Base-by-base conservation (phyloP, 2,329 filamentous ascomycete species). In the Aspergillus flavus region DNA sequence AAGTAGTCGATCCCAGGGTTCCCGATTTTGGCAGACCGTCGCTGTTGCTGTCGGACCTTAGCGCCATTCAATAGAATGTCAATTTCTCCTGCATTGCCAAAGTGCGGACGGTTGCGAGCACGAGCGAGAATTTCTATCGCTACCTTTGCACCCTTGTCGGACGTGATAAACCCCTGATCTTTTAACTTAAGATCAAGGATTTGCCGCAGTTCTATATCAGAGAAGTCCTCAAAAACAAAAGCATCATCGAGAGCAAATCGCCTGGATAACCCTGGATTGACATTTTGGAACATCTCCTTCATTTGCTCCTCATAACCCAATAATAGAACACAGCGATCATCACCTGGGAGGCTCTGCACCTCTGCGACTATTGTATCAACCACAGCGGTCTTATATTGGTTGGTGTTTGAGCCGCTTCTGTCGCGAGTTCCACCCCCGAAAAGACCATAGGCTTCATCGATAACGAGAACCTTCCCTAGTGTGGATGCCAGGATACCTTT, bases 371-470 rank as follows among this genome's bases (percentile, higher is more conserved):
- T 87, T 0, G 89, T 92, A 68, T 93, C 91, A 3, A 93, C 82
- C 1, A 92, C 89, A 0, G 87, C 89, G 0, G 81, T 84, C 72
- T 86, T 89, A 77, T 78, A 93, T 0, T 66, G 63, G 66, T 88
- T 84, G 1, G 77, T 72, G 16, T 80, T 65, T 0, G 59, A 57
- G 1, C 73, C 70, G 1, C 69, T 70, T 2, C 66, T 66, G n/a
- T 69, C 69, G 0, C 71, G 74, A 2, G 57, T 64, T 2, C 68
- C 72, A 7, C 74, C 73, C 0, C 79, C 79, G 1, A 78, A 85
- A 0, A 94, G 80, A 39, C 87, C 87, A 66, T 94, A 94, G 0
- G 91, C 91, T 71, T 95, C 91, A 65, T 94, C 91, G 3, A 94
- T 93, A 16, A 94, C 86, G 0, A 94, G 82, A 0, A 94, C 90